A percentile compares a stretch with the other conserved stretches of the same genome.
Evolutionary conservation across 345 rosid genomes (phyloP).

Genomic region (Trapa incisa): DNA sequence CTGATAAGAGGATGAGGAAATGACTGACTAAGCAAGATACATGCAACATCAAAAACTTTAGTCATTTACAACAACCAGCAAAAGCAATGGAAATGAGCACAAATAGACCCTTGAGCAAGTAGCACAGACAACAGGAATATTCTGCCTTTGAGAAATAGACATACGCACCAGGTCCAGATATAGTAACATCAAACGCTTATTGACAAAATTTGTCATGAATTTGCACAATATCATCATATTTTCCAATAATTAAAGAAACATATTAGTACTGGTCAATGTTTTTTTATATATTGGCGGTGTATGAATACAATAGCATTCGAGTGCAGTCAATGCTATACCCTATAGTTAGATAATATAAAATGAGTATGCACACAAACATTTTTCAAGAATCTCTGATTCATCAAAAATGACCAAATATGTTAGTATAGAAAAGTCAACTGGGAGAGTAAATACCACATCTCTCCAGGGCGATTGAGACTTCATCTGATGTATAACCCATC

Average conservation of each 20-base stretch:
- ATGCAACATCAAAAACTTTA: neutral
- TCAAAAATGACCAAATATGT: neutral
- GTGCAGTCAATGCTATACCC: neutral
- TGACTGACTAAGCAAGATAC: neutral
- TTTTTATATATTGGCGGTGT: too few species aligned
- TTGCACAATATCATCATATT: neutral
- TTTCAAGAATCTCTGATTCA: neutral
- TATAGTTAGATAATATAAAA: neutral
- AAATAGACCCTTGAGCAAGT: neutral
- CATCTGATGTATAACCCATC: conserved; percentile 61
- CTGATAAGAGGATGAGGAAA: too few species aligned
- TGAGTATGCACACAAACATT: neutral
- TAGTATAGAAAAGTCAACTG: neutral
- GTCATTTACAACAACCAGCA: neutral
- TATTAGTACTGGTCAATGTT: neutral
- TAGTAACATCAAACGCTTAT: neutral
- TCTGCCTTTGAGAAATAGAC: neutral
- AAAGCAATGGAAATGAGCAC: neutral
- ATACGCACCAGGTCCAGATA: neutral
- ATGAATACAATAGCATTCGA: too few species aligned
- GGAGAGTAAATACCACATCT: conserved; percentile 56
- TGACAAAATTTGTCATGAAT: neutral
- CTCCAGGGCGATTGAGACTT: conserved; percentile 59
- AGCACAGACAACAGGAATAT: neutral
- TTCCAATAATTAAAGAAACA: neutral